These are phyloP conservation scores for Nidularia pulvinata DNA, from an alignment of 768 basidiomycete genomes.

Conservation along the genomic window DNA sequence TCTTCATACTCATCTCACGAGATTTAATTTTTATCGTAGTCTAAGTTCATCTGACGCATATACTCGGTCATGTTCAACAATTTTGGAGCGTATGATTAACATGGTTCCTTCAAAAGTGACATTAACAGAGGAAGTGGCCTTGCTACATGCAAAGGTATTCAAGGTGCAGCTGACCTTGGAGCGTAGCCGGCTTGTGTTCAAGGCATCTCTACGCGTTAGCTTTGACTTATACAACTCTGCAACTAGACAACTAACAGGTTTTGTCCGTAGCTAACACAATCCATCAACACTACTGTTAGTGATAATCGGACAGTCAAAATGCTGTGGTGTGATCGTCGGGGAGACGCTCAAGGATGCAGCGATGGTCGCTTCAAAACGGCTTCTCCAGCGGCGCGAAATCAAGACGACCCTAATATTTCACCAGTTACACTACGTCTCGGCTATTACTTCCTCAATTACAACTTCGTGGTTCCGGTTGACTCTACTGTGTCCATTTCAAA, in stretches of 20 bases:
- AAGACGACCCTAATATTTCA: conserved; percentile 20
- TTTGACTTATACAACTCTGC: neutral
- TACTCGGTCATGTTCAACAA: conserved; percentile 21
- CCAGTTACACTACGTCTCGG: conserved; percentile 22
- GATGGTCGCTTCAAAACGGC: conserved; percentile 13
- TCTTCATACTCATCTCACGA: neutral
- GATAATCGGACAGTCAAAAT: conserved; percentile 22
- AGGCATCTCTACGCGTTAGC: conserved; percentile 25
- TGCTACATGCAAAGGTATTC: conserved; percentile 19
- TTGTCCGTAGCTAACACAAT: conserved; percentile 19
- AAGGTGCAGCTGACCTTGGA: conserved; percentile 25
- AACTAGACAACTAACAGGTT: neutral
- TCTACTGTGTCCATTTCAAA: conserved; percentile 27
- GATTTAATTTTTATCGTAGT: conserved; percentile 3
- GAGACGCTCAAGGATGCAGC: conserved; percentile 14
- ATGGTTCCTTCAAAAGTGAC: conserved; percentile 34
- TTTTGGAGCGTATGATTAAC: conserved; percentile 39
- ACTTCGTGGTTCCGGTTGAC: conserved; percentile 29
- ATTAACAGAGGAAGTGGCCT: conserved; percentile 27
- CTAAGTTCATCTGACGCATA: conserved; percentile 21
- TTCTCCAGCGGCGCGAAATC: conserved; percentile 11
- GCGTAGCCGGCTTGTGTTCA: conserved; percentile 22
- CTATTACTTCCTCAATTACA: conserved; percentile 26
- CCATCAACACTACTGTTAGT: conserved; percentile 15
- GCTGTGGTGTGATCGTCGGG: neutral